These are phyloP conservation scores for Kernera saxatilis DNA, from an alignment of 345 rosid species.

Conservation along the genomic window DNA sequence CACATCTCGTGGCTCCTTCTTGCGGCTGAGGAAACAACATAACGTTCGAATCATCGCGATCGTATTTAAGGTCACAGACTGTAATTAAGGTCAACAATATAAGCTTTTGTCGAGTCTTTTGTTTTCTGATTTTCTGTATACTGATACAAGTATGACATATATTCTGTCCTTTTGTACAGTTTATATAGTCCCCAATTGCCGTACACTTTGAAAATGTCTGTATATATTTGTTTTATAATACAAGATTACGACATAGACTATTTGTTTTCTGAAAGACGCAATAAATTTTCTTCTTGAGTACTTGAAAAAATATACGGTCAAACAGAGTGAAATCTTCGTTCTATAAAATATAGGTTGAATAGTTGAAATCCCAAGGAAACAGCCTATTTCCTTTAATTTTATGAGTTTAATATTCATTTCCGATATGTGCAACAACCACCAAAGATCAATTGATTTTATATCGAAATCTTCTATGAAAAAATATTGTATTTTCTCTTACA, in stretches of 20 bases:
- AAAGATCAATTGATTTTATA: neutral
- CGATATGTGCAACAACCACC: neutral
- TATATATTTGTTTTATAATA: neutral
- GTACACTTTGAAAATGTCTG: neutral
- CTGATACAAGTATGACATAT: neutral
- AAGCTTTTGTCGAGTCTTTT: neutral
- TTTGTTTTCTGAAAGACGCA: neutral
- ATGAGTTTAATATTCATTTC: neutral
- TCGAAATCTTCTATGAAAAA: neutral
- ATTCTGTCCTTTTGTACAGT: neutral
- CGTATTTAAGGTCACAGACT: no score
- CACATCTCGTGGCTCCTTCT: neutral
- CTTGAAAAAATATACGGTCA: neutral
- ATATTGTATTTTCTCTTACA: neutral
- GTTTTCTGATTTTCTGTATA: neutral
- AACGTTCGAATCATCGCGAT: neutral
- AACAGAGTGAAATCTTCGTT: slow-evolving; percentile 5
- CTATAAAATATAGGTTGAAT: neutral
- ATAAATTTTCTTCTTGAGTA: neutral
- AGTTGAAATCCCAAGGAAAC: neutral
- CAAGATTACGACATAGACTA: neutral
- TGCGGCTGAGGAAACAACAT: neutral
- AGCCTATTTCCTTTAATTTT: neutral
- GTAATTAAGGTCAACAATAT: neutral
- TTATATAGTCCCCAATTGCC: neutral